Evolutionary conservation across 148 eudicot species (phyloP), one percentile per base, ranked within the genome.

Genomic region (Fagopyrum homotropicum): DNA sequence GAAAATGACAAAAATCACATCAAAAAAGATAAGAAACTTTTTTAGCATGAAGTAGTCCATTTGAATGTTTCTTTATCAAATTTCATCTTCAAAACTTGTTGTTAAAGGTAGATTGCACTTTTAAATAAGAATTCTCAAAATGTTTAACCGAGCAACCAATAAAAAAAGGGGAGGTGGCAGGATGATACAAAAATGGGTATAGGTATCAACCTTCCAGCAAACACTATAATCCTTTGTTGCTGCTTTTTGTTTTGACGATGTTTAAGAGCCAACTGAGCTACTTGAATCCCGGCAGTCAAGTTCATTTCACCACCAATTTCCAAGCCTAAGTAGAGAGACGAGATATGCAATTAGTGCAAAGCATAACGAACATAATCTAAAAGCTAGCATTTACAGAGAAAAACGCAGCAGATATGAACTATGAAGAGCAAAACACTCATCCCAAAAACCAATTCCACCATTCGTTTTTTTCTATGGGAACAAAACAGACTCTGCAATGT

Each of bases 211-310:
- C 99, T 89, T 69, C 99, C 99, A 44, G 87, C 94, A 79, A 96
- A 92, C 48, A 96, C 97, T 49, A 96, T 90, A n/a, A 96, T 92
- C 81, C 97, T 90, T 72, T 96, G 99, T 76, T 90, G 99, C 78
- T 95, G 99, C 76, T 90, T 96, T 82, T 96, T 96, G 80, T 96
- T 96, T 77, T 89, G 99, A 46, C 99, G 94, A 82, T 96, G 97
- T 80, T 96, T 96, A 55, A 96, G 90, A 72, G 99, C 99, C 83
- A 96, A 83, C 74, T 96, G 98, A 9, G 98, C 99, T 70, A 96
- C 90, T 79, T 96, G 99, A 77, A 96, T 92, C 72, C 97, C 99
- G 56, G 98, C 91, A 4, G 98, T 98, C 87, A 96, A 83, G 87
- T 96, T 89, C 90, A 90, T 88, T 85, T 92, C 97, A 73, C 98